Conservation (phyloP, 2,329 filamentous ascomycete species). For the Teratosphaeria nubilosa region DNA sequence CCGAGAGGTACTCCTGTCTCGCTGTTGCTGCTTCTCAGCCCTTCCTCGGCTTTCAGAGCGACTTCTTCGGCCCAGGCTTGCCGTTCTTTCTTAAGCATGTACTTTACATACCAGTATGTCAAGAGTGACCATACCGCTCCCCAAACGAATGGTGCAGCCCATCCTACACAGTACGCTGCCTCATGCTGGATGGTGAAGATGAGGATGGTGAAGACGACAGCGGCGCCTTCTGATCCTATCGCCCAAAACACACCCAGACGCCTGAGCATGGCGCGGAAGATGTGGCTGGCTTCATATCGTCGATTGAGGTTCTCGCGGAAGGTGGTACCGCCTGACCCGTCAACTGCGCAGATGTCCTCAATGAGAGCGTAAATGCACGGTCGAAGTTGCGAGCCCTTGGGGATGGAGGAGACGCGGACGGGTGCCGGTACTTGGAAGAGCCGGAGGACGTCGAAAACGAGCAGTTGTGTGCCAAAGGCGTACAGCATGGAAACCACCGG, state of each 20-base stretch:
- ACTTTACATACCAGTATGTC: constrained; percentile 38
- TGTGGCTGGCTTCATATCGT: constrained; percentile 43
- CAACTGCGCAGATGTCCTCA: constrained; percentile 45
- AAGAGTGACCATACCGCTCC: constrained; percentile 36
- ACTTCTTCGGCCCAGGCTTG: constrained; percentile 26
- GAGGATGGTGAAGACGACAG: constrained; percentile 33
- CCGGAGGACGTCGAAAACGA: constrained; percentile 41
- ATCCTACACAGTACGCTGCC: constrained; percentile 41
- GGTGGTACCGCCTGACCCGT: constrained; percentile 43
- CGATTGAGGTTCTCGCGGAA: constrained; percentile 43
- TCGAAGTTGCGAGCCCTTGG: constrained; percentile 40
- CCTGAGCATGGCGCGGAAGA: constrained; percentile 44
- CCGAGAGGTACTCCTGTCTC: background rate
- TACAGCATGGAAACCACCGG: constrained; percentile 42
- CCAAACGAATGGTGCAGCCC: constrained; percentile 41
- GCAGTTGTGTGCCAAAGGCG: constrained; percentile 41
- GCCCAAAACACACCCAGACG: constrained; percentile 45
- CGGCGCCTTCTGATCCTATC: constrained; percentile 32
- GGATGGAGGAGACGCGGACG: constrained; percentile 43
- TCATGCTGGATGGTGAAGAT: constrained; percentile 39
- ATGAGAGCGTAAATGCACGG: constrained; percentile 46
- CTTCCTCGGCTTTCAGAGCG: constrained; percentile 11
- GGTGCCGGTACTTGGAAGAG: constrained; percentile 36
- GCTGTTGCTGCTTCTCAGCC: background rate
- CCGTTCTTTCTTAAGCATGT: constrained; percentile 25